phyloP scores from a whole-genome alignment of 2,329 filamentous ascomycete genomes.

The Magnaporthiopsis poae region DNA sequence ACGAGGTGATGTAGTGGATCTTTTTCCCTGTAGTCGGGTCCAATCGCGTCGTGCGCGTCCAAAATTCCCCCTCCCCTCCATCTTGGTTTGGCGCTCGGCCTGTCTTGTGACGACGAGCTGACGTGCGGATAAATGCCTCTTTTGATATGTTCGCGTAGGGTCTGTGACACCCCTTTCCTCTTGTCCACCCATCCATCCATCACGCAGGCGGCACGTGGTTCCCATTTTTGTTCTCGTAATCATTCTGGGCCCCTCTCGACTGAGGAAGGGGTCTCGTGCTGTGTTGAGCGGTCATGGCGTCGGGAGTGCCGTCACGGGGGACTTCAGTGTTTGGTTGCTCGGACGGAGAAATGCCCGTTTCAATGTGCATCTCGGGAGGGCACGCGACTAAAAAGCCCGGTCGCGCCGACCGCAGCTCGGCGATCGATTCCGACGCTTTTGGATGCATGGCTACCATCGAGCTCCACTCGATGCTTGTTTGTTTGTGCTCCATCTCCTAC shows the following conservation, averaged over 20 bases:
- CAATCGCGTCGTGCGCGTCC: background rate
- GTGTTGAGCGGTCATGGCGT: background rate
- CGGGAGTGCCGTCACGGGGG: background rate
- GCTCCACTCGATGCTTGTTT: background rate
- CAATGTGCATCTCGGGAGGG: background rate
- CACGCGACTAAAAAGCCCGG: background rate
- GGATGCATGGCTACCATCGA: background rate
- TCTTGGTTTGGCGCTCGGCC: background rate
- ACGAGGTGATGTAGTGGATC: background rate
- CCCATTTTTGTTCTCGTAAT: background rate
- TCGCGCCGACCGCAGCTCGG: background rate
- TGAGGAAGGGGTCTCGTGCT: background rate
- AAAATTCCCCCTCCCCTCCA: background rate
- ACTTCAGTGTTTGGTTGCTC: background rate
- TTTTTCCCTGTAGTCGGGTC: background rate
- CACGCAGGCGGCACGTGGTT: background rate
- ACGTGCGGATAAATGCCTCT: conserved; percentile 14
- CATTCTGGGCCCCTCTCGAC: background rate
- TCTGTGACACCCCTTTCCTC: background rate
- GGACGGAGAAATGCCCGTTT: too few relatives aligned
- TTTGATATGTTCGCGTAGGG: background rate
- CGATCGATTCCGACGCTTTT: background rate
- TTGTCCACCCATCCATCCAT: background rate
- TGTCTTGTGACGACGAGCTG: conserved; percentile 15
- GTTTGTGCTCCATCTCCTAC: background rate